Percentiles rank a stretch among this genome's conserved stretches.
Conservation (phyloP, 257 asterid genomes). For the Parsonsia alboflavescens region DNA sequence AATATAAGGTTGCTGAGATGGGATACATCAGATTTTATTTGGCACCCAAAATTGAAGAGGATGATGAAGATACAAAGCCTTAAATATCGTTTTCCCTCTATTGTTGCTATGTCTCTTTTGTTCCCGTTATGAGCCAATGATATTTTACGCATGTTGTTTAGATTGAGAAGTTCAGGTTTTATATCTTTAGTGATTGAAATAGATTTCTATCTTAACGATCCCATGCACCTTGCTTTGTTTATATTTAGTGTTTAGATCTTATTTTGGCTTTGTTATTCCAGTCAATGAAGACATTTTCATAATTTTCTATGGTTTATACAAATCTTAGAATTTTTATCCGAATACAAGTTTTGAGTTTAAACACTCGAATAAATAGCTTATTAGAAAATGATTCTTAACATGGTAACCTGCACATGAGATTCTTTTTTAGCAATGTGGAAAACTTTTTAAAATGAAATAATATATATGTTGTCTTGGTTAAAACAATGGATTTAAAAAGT, state of each 20-base stretch:
- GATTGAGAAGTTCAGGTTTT: background rate
- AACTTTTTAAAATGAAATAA: too few relatives aligned
- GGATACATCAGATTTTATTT: constrained; percentile 74
- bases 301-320: background rate
- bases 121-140: background rate
- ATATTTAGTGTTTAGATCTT: background rate
- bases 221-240: background rate
- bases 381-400: background rate
- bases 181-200: background rate
- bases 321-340: too few relatives aligned
- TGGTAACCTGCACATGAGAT: background rate
- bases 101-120: background rate
- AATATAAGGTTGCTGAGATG: constrained; percentile 93
- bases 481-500: too few relatives aligned
- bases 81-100: constrained; percentile 19
- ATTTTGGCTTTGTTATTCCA: background rate
- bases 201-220: background rate
- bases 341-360: too few relatives aligned
- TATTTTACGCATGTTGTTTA: background rate
- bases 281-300: background rate
- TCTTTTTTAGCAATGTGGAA: background rate
- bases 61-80: constrained; percentile 63
- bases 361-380: too few relatives aligned
- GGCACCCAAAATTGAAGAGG: constrained; percentile 94
- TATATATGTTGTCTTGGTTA: background rate